These are phyloP conservation scores for Solanum ossicruentum DNA, from an alignment of 257 asterid species.

Conservation along the genomic window DNA sequence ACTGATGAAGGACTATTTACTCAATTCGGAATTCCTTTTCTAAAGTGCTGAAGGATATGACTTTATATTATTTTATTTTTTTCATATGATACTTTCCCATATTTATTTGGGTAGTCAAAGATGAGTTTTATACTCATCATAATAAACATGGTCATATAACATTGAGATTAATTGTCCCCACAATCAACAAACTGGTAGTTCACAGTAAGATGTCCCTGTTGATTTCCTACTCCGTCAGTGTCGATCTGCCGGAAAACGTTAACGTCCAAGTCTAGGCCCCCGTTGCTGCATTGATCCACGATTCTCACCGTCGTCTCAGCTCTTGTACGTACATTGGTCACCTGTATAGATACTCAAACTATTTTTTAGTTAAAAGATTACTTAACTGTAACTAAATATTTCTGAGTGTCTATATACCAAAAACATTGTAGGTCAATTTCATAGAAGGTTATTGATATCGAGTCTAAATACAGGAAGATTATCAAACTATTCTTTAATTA, in stretches of 20 bases:
- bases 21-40: background rate
- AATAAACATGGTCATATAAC: background rate
- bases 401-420: too few relatives aligned
- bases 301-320: conserved; percentile 12
- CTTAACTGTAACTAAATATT: too few relatives aligned
- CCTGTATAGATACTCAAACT: background rate
- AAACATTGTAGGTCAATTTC: too few relatives aligned
- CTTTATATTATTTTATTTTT: background rate
- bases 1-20: background rate
- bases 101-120: background rate
- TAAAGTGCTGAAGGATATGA: background rate
- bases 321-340: conserved; percentile 15
- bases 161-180: background rate
- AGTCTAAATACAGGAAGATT: too few relatives aligned
- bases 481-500: too few relatives aligned
- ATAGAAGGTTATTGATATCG: too few relatives aligned
- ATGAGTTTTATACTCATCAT: background rate
- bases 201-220: conserved; percentile 13
- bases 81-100: background rate
- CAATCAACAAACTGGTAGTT: conserved; percentile 19
- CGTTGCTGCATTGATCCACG: conserved; percentile 21
- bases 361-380: too few relatives aligned
- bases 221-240: conserved; percentile 8
- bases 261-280: conserved; percentile 18
- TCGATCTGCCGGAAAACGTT: conserved; percentile 5